Evolutionary conservation across 768 basidiomycete genomes (phyloP).

Genomic region (Phylloporus sp.): DNA sequence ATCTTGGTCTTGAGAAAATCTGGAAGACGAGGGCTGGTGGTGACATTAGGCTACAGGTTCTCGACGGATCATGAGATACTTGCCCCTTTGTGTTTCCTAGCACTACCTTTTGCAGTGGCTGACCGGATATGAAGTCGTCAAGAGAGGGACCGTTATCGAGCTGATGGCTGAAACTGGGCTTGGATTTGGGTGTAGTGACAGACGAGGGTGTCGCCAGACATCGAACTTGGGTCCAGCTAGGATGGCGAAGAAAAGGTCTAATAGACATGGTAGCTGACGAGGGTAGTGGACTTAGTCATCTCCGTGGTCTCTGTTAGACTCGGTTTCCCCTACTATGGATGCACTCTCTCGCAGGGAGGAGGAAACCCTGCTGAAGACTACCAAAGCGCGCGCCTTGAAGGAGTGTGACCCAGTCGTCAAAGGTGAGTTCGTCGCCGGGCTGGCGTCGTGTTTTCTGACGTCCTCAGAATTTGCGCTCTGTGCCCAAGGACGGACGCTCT

Average conservation of each 20-base stretch:
- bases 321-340: slow-evolving; percentile 50
- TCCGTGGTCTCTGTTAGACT: too few relatives aligned
- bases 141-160: slow-evolving; percentile 68
- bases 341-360: slow-evolving; percentile 85
- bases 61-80: slow-evolving; percentile 19
- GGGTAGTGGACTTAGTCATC: neutral
- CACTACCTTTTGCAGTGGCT: slow-evolving; percentile 54
- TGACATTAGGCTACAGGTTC: neutral
- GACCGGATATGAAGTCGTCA: slow-evolving; percentile 75
- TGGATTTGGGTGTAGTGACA: slow-evolving; percentile 24
- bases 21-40: slow-evolving; percentile 74
- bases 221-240: slow-evolving; percentile 30
- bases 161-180: slow-evolving; percentile 45
- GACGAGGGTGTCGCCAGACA: slow-evolving; percentile 46
- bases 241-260: slow-evolving; percentile 12
- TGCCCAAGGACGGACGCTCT: slow-evolving; percentile 73
- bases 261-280: slow-evolving; percentile 10
- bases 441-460: neutral
- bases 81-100: slow-evolving; percentile 71
- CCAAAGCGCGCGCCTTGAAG: slow-evolving; percentile 73
- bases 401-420: slow-evolving; percentile 75
- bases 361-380: slow-evolving; percentile 77
- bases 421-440: slow-evolving; percentile 36
- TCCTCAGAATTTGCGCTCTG: slow-evolving; percentile 78
- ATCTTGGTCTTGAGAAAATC: slow-evolving; percentile 88